These are phyloP conservation scores for Chalciporus chontae DNA, from an alignment of 768 basidiomycete genomes.

Conservation along the genomic window DNA sequence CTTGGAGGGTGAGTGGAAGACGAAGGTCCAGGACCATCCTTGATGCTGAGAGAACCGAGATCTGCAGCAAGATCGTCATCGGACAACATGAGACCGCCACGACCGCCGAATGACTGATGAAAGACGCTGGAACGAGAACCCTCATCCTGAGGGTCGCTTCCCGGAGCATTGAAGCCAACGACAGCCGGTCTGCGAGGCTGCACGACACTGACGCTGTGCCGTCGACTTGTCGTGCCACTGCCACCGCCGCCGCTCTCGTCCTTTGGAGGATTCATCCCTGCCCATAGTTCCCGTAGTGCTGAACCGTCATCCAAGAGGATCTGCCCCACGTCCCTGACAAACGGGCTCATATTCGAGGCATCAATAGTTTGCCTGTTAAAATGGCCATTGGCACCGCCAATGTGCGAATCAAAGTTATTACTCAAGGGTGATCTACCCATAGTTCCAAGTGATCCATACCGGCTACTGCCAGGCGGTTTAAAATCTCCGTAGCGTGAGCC, in stretches of 20 bases:
- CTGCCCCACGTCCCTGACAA: constrained; percentile 78
- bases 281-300: constrained; percentile 72
- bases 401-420: constrained; percentile 46
- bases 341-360: constrained; percentile 79
- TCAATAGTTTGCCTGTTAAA: constrained; percentile 44
- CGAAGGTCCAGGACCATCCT: constrained; percentile 30
- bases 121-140: constrained; percentile 30
- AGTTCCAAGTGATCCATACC: constrained; percentile 61
- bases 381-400: constrained; percentile 46
- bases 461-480: constrained; percentile 57
- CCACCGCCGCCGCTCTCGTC: constrained; percentile 62
- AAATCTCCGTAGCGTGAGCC: constrained; percentile 54
- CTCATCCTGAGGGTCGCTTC: constrained; percentile 43
- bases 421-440: constrained; percentile 54
- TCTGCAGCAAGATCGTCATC: constrained; percentile 81
- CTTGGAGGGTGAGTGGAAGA: constrained; percentile 54
- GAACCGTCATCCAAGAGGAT: constrained; percentile 73
- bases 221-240: constrained; percentile 78
- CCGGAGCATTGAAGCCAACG: constrained; percentile 66
- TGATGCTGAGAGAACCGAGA: constrained; percentile 59
- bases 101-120: constrained; percentile 38
- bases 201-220: constrained; percentile 82
- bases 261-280: constrained; percentile 59
- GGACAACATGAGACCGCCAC: constrained; percentile 63
- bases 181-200: constrained; percentile 66